A percentile compares a stretch with the other conserved stretches of the same genome.
These are phyloP conservation scores for Ajuga chamaepitys DNA, from an alignment of 257 asterid genomes.

Conservation along the genomic window DNA sequence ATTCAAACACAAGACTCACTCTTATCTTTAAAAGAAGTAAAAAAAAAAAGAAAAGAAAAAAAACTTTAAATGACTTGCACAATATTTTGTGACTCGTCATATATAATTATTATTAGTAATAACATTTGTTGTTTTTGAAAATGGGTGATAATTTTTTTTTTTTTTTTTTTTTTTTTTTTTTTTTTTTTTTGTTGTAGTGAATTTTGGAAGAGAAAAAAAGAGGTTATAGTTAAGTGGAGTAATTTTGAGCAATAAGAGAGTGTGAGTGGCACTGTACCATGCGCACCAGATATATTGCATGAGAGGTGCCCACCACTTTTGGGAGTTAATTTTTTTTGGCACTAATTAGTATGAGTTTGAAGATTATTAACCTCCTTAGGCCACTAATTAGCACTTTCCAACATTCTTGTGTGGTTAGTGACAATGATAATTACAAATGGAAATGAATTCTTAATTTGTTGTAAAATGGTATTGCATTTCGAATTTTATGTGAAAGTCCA, in stretches of 20 bases:
- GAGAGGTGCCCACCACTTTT: slow-evolving; percentile 41
- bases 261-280: slow-evolving; percentile 65
- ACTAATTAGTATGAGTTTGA: slow-evolving; percentile 16
- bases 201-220: neutral
- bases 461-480: too few relatives aligned
- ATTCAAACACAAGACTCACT: too few relatives aligned
- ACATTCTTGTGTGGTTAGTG: slow-evolving; percentile 16
- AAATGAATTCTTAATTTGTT: neutral
- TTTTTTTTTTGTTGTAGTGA: neutral
- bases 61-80: too few relatives aligned
- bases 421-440: neutral
- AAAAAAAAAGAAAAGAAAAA: too few relatives aligned
- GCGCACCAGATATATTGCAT: slow-evolving; percentile 44
- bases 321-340: slow-evolving; percentile 3
- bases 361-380: neutral
- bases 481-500: too few relatives aligned
- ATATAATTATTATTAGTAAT: too few relatives aligned
- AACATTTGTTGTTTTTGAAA: too few relatives aligned
- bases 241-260: slow-evolving; percentile 23
- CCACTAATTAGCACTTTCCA: slow-evolving; percentile 21
- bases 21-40: too few relatives aligned
- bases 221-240: slow-evolving; percentile 1
- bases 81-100: too few relatives aligned
- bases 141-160: neutral
- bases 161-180: neutral